These are phyloP conservation scores for Colletotrichum limetticola DNA, from an alignment of 2,329 filamentous ascomycete species.

Conservation along the genomic window DNA sequence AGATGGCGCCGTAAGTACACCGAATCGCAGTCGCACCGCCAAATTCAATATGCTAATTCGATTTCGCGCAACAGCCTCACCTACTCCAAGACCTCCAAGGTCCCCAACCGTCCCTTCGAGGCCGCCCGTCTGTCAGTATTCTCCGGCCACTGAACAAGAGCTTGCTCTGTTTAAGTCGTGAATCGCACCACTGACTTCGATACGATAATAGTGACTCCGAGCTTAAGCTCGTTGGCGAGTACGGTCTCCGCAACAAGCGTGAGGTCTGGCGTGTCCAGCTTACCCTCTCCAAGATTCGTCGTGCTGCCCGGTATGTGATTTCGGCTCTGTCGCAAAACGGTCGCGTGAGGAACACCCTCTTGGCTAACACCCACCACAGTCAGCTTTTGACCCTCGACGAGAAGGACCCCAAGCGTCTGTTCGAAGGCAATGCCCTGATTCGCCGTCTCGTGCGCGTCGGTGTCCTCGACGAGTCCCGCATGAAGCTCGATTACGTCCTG, in stretches of 20 bases:
- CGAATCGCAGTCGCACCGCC: neutral
- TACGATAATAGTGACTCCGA: constrained; percentile 86
- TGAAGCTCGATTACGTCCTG: constrained; percentile 99
- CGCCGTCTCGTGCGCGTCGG: constrained; percentile 99
- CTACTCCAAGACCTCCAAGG: constrained; percentile 99
- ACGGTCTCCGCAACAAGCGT: constrained; percentile 99
- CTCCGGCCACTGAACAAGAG: constrained; percentile 97
- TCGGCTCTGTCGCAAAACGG: neutral
- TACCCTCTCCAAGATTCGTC: constrained; percentile 99
- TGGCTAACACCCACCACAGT: constrained; percentile 64
- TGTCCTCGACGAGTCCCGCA: constrained; percentile 99
- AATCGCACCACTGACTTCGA: constrained; percentile 72
- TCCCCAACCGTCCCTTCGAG: constrained; percentile 98
- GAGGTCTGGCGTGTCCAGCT: constrained; percentile 99
- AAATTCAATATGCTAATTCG: constrained; percentile 33
- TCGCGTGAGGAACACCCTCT: neutral
- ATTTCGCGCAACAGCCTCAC: constrained; percentile 60
- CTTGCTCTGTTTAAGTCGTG: constrained; percentile 98
- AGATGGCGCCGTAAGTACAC: constrained; percentile 56
- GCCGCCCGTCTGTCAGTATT: constrained; percentile 99
- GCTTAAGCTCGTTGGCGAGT: constrained; percentile 99
- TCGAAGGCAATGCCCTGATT: constrained; percentile 99
- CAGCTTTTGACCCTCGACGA: constrained; percentile 99
- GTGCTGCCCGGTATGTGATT: constrained; percentile 90
- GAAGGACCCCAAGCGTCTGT: constrained; percentile 99